phyloP scores from a whole-genome alignment of 1,139 yeast species.

The Scheffersomyces lignicola region DNA sequence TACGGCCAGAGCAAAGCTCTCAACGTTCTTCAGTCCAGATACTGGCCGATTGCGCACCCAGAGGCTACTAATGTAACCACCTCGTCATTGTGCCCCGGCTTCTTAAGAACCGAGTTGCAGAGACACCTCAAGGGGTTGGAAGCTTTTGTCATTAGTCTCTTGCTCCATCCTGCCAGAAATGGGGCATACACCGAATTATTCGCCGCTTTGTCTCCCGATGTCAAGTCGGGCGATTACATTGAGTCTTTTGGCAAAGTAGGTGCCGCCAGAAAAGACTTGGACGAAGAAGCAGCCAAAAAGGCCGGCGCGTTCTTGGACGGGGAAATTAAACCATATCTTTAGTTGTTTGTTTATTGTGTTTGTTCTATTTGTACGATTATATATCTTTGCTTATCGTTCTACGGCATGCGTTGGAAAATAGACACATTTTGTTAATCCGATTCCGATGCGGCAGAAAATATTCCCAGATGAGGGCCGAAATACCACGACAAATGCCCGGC shows the following conservation, averaged over 20 bases:
- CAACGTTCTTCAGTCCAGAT: conserved; percentile 40
- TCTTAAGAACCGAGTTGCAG: conserved; percentile 37
- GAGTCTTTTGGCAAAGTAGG: conserved; percentile 10
- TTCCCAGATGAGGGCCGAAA: too few relatives aligned
- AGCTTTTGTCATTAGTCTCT: conserved; percentile 20
- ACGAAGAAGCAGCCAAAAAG: conserved; percentile 5
- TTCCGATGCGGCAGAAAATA: too few relatives aligned
- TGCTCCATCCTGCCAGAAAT: conserved; percentile 7
- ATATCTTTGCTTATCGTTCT: too few relatives aligned
- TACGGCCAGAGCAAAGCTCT: conserved; percentile 54
- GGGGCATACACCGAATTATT: conserved; percentile 20
- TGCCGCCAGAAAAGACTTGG: conserved; percentile 7
- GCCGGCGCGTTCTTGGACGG: conserved; percentile 8
- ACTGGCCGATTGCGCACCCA: conserved; percentile 39
- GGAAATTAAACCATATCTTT: conserved; percentile 8
- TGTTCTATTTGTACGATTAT: too few relatives aligned
- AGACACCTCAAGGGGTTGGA: conserved; percentile 22
- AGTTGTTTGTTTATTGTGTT: background rate
- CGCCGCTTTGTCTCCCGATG: conserved; percentile 17
- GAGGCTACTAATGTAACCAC: conserved; percentile 34
- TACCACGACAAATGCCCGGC: too few relatives aligned
- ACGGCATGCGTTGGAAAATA: too few relatives aligned
- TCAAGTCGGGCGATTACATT: conserved; percentile 8
- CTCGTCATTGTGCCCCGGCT: conserved; percentile 45
- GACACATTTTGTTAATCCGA: too few relatives aligned